phyloP scores from a whole-genome alignment of 768 basidiomycete species.

The Termitomyces sp. region DNA sequence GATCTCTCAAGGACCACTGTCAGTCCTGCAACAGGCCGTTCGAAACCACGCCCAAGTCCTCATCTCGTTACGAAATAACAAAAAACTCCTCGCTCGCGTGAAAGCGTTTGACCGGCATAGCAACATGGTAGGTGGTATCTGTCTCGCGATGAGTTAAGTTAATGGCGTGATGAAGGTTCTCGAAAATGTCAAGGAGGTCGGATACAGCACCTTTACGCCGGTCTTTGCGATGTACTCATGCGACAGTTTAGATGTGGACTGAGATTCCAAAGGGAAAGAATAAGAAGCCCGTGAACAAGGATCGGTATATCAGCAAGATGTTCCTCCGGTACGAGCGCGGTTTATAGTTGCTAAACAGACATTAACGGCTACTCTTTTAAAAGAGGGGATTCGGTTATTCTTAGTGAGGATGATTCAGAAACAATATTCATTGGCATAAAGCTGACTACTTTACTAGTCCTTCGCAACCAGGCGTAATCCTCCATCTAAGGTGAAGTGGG shows the following conservation, averaged over 20 bases:
- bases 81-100: conserved; percentile 91
- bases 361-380: conserved; percentile 6
- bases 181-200: conserved; percentile 96
- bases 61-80: conserved; percentile 96
- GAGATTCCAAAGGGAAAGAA: conserved; percentile 97
- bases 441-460: conserved; percentile 45
- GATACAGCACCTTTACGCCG: neutral
- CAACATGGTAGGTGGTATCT: conserved; percentile 76
- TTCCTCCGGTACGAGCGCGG: conserved; percentile 69
- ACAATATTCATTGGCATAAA: conserved; percentile 18
- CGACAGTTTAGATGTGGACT: conserved; percentile 86
- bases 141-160: neutral
- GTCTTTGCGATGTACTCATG: conserved; percentile 5
- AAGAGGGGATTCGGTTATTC: conserved; percentile 96
- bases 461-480: conserved; percentile 67
- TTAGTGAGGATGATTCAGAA: conserved; percentile 60
- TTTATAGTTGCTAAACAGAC: neutral
- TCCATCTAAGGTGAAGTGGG: neutral
- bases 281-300: conserved; percentile 98
- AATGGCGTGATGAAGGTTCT: conserved; percentile 57
- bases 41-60: conserved; percentile 97
- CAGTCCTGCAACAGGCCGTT: conserved; percentile 95
- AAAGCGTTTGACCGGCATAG: conserved; percentile 99
- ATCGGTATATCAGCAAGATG: conserved; percentile 99
- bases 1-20: conserved; percentile 96